phyloP scores from a whole-genome alignment of 176 grass and related monocot species.

The Lolium multiflorum region DNA sequence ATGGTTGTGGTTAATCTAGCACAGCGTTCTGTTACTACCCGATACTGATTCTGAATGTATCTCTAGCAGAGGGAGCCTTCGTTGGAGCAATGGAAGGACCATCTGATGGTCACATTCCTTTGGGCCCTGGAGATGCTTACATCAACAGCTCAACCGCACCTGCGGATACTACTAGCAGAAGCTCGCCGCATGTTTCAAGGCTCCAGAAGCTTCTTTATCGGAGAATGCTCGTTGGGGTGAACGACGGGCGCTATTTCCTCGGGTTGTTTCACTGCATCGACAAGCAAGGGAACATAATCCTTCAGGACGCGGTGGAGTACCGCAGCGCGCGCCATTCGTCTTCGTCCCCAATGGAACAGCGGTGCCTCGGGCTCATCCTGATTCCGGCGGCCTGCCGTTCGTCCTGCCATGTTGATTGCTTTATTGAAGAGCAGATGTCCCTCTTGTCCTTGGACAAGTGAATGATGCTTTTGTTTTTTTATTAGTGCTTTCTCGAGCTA shows the following conservation, averaged over 20 bases:
- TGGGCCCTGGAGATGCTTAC: not conserved
- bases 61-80: not conserved
- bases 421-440: slow-evolving; percentile 76
- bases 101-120: not conserved
- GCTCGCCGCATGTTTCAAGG: slow-evolving; percentile 61
- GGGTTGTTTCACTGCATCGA: slow-evolving; percentile 92
- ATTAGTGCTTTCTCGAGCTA: not conserved
- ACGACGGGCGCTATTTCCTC: slow-evolving; percentile 79
- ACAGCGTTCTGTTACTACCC: not conserved
- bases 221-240: slow-evolving; percentile 79
- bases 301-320: slow-evolving; percentile 92
- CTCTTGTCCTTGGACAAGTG: slow-evolving; percentile 64
- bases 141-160: not conserved
- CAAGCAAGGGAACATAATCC: slow-evolving; percentile 95
- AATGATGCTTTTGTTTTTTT: slow-evolving; percentile 29
- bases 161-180: not conserved
- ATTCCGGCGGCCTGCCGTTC: slow-evolving; percentile 78
- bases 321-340: slow-evolving; percentile 43
- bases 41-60: slow-evolving; percentile 4
- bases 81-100: slow-evolving; percentile 48
- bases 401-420: slow-evolving; percentile 86
- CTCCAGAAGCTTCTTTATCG: slow-evolving; percentile 78
- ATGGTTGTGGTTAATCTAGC: not conserved
- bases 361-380: slow-evolving; percentile 84
- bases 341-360: slow-evolving; percentile 59